phyloP scores from a whole-genome alignment of 805 yeast species.

The Candida dajiaensis region DNA sequence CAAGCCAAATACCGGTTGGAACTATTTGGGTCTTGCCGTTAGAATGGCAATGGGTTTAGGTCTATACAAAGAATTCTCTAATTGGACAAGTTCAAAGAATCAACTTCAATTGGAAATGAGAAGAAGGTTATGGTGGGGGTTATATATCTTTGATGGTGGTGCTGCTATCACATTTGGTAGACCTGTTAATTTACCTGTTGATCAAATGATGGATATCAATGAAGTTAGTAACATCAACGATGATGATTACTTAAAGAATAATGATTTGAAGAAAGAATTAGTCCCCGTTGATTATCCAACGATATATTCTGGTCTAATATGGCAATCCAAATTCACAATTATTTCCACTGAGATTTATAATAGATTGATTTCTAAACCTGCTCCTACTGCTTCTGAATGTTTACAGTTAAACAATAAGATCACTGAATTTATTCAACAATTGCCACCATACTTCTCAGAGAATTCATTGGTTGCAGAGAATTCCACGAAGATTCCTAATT shows the following conservation, averaged over 20 bases:
- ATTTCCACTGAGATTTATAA: slow-evolving; percentile 44
- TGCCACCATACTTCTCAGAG: slow-evolving; percentile 45
- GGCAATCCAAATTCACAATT: slow-evolving; percentile 45
- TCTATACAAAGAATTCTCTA: slow-evolving; percentile 47
- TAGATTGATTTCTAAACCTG: slow-evolving; percentile 39
- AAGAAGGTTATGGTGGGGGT: slow-evolving; percentile 64
- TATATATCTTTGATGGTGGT: slow-evolving; percentile 58
- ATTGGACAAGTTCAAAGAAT: slow-evolving; percentile 31
- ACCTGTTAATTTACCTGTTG: slow-evolving; percentile 48
- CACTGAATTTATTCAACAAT: slow-evolving; percentile 30
- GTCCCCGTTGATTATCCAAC: slow-evolving; percentile 37
- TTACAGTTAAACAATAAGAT: slow-evolving; percentile 41
- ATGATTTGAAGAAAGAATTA: slow-evolving; percentile 14
- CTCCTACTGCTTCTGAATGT: slow-evolving; percentile 44
- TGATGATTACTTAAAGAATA: slow-evolving; percentile 20
- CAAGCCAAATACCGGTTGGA: slow-evolving; percentile 66
- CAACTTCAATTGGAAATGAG: slow-evolving; percentile 47
- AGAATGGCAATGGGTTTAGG: slow-evolving; percentile 67
- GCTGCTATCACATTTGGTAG: slow-evolving; percentile 61
- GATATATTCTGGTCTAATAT: slow-evolving; percentile 51
- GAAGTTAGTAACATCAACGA: slow-evolving; percentile 48
- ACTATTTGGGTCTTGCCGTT: slow-evolving; percentile 55
- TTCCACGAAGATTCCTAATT: slow-evolving; percentile 19
- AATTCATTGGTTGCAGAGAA: slow-evolving; percentile 27
- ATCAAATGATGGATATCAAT: slow-evolving; percentile 41